phyloP scores from a whole-genome alignment of 768 basidiomycete species.

The Chalciporus chontae region DNA sequence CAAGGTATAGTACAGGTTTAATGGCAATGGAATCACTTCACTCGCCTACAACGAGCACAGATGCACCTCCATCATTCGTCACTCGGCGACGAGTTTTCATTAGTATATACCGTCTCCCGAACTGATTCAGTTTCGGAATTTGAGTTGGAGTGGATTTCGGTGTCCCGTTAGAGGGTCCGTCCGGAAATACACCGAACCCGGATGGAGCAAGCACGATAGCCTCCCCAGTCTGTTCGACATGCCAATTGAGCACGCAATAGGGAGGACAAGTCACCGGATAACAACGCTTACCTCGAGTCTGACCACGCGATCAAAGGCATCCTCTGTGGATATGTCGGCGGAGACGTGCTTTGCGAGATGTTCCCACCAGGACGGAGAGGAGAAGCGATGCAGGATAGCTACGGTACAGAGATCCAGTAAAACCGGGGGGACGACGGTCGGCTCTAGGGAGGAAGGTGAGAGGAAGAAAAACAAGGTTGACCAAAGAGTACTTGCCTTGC shows the following conservation, averaged over 20 bases:
- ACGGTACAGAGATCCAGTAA: slow-evolving; percentile 66
- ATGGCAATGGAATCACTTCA: slow-evolving; percentile 1
- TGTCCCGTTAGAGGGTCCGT: slow-evolving; percentile 6
- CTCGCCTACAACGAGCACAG: slow-evolving; percentile 40
- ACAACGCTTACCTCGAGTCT: slow-evolving; percentile 48
- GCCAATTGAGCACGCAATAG: not conserved
- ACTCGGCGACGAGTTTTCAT: slow-evolving; percentile 61
- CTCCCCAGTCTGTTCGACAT: slow-evolving; percentile 55
- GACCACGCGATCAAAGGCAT: slow-evolving; percentile 66
- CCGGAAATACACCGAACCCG: slow-evolving; percentile 45
- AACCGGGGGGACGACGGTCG: slow-evolving; percentile 66
- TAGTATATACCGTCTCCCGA: slow-evolving; percentile 57
- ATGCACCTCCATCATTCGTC: slow-evolving; percentile 64
- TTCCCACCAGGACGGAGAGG: slow-evolving; percentile 74
- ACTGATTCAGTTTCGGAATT: slow-evolving; percentile 37
- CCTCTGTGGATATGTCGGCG: slow-evolving; percentile 52
- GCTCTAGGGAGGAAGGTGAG: slow-evolving; percentile 41
- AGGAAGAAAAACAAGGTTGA: not conserved
- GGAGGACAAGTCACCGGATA: not conserved
- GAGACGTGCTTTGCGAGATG: slow-evolving; percentile 67
- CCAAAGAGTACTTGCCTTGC: slow-evolving; percentile 45
- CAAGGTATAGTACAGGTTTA: not conserved
- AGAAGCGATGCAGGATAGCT: slow-evolving; percentile 68
- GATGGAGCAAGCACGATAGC: slow-evolving; percentile 68
- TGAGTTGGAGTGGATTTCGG: slow-evolving; percentile 7